Evolutionary conservation across 129 eudicot species (phyloP).

Genomic region (Escallonia herrerae): DNA sequence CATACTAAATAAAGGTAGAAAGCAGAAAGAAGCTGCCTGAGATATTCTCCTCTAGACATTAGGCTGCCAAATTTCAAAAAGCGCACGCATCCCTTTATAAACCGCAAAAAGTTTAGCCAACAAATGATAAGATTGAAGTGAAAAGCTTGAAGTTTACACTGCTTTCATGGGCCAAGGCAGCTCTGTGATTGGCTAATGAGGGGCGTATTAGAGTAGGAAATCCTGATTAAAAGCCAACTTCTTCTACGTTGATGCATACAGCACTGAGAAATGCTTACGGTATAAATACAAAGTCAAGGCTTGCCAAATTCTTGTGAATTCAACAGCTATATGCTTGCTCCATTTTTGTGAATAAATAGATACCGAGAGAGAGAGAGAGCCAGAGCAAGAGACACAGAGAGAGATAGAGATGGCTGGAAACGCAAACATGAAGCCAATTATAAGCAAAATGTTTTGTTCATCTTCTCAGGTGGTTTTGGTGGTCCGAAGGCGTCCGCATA

Average conservation of each 20-base stretch:
- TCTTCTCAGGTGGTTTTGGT: constrained; percentile 43
- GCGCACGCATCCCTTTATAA: neutral
- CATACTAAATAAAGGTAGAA: no score
- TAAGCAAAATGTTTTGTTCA: constrained; percentile 72
- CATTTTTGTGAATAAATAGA: constrained; percentile 10
- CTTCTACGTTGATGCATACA: constrained; percentile 7
- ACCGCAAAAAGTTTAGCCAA: neutral
- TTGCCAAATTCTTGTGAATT: constrained; percentile 39
- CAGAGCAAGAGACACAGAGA: constrained; percentile 4
- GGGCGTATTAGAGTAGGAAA: neutral
- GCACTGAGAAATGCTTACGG: constrained; percentile 22
- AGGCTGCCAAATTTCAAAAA: constrained; percentile 19
- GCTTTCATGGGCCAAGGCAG: no score
- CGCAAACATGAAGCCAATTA: constrained; percentile 38
- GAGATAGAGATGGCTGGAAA: constrained; percentile 27
- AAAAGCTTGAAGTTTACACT: no score
- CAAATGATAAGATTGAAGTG: neutral
- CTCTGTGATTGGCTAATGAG: neutral
- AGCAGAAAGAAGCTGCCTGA: neutral
- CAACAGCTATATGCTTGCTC: neutral
- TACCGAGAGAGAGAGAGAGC: neutral
- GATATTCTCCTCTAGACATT: constrained; percentile 10
- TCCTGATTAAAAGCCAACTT: neutral
- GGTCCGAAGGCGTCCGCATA: constrained; percentile 66
- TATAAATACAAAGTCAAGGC: constrained; percentile 11